Evolutionary conservation across 352 stramenopile genomes (phyloP), one percentile per base, ranked within the genome.

Genomic region (Phytopythium litorale): DNA sequence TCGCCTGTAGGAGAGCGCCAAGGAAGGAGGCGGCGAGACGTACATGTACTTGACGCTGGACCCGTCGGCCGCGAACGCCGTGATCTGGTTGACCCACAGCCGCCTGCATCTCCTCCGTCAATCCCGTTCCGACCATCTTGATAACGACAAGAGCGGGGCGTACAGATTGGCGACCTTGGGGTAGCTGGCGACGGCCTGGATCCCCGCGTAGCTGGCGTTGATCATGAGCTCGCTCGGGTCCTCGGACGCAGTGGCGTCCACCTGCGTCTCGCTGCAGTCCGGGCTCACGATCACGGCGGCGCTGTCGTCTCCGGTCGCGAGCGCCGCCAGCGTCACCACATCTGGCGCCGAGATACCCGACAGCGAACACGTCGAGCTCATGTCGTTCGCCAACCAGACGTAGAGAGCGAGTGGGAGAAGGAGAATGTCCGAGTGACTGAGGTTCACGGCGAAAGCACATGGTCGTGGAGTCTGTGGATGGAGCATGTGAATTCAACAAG

Each of bases 51-150:
- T 77, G 58, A 82, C 63, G 1, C 54, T 78, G 4, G 66, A 73
- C 21, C 62, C 66, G 2, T 67, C 64, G 0, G 58, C 56, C 45
- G 75, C 69, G 46, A 79, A 79, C 48, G 62, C 61, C 53, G 63
- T 71, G 60, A 85, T 79, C 48, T 68, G 60, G 63, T 85, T 85
- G 58, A 81, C 71, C 71, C 71, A 79, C 13, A 76, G 66, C 54
- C 67, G 71, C 13, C 67, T 75, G 38, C 43, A 23, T 30, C 28
- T 57, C 25, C 25, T 28, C 25, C 25, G 25, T 28, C 25, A 28
- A 28, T 28, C 25, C 25, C 25, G 25, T 28, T 3, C 25, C 25
- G 18, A 15, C 7, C n/a, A 32, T 32, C 28, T 7, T 7, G 28
- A 32, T 32, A 46, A 33, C 32, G 25, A 11, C 4, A 58, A 30